Evolutionary conservation across 768 basidiomycete species (phyloP).

Genomic region (Mycena indigotica): DNA sequence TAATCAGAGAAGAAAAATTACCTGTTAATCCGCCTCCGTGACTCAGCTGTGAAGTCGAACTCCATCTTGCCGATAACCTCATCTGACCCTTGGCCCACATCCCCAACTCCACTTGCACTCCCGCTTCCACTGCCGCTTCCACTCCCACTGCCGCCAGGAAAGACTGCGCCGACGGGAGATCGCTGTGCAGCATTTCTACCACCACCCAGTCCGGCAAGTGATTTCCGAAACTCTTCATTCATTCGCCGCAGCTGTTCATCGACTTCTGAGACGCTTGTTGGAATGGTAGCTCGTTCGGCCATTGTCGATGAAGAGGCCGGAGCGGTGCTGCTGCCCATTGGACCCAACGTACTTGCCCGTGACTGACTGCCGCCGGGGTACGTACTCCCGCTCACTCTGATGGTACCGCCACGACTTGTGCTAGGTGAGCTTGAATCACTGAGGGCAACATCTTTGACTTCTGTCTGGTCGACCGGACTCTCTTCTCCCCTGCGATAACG

Average conservation of each 20-base stretch:
- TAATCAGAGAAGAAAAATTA: no score
- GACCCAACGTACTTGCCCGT: slow-evolving; percentile 8
- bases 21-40: neutral
- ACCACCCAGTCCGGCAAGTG: slow-evolving; percentile 59
- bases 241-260: slow-evolving; percentile 64
- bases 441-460: slow-evolving; percentile 5
- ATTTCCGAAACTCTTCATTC: slow-evolving; percentile 68
- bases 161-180: slow-evolving; percentile 1
- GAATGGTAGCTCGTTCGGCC: slow-evolving; percentile 49
- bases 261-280: slow-evolving; percentile 67
- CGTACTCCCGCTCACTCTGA: slow-evolving; percentile 13
- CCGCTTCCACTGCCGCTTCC: slow-evolving; percentile 10
- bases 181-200: slow-evolving; percentile 23
- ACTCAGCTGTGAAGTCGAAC: slow-evolving; percentile 29
- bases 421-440: slow-evolving; percentile 13
- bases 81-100: slow-evolving; percentile 43
- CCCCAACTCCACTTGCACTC: slow-evolving; percentile 24
- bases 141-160: slow-evolving; percentile 1
- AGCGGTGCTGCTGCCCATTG: no score
- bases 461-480: slow-evolving; percentile 6
- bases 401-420: slow-evolving; percentile 16
- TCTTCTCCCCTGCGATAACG: slow-evolving; percentile 31
- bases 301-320: slow-evolving; percentile 6
- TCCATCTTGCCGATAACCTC: slow-evolving; percentile 64
- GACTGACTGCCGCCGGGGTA: no score